Evolutionary conservation across 2,329 filamentous ascomycete genomes (phyloP), one percentile per base, ranked within the genome.

Genomic region (Ceratocystis destructans): DNA sequence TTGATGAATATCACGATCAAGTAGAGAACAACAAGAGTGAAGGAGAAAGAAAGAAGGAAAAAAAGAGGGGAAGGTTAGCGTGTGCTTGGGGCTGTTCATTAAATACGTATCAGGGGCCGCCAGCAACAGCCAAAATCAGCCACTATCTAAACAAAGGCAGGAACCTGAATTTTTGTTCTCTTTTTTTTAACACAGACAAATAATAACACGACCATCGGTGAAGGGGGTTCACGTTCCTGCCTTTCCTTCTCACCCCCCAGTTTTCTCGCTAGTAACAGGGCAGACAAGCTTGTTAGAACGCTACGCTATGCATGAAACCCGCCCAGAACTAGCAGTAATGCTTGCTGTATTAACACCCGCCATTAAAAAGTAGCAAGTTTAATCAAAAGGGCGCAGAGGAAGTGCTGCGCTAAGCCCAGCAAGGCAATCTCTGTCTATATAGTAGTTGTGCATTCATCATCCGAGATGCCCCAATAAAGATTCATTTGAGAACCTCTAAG

Each of bases 71-170:
- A 64, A 64, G 17, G 28, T 31, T 22, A 37, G 46, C 44, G 22
- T 15, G 44, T 46, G 61, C 28, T 55, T 41, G 59, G 57, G 22
- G 41, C 22, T 57, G 50, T 10, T 31, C 15, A 61, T 61, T 66
- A 68, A 68, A 68, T 68, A 66, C 44, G 53, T 17, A 45, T 64
- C 61, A 66, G 67, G 67, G 67, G 67, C 33, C 31, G 6, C 33
- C 45, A 28, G 22, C 22, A 48, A 33, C 28, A 22, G 48, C 48
- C 33, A 48, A 59, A 66, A 66, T 68, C 63, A 68, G 64, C 61
- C 63, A 46, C 31, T 37, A 25, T 53, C 48, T 10, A 53, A 53
- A 22, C 48, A 53, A 15, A 41, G 22, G 22, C 25, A 53, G 48
- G 48, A 53, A 53, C 48, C 10, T 28, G 5, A 28, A 53, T 53